Conservation (phyloP, 345 rosid species). For the Hibiscus syriacus region DNA sequence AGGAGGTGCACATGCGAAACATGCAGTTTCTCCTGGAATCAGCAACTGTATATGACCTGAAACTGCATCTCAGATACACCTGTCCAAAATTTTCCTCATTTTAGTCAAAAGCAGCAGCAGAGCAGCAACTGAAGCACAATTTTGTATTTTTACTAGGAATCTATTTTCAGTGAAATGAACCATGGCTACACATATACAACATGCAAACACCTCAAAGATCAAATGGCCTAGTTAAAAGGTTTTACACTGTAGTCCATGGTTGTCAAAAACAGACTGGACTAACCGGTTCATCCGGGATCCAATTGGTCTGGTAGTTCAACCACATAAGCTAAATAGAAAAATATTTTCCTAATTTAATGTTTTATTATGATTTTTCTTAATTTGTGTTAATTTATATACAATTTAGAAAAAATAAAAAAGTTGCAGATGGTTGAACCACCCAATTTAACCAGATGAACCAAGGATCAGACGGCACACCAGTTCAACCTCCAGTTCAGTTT, state of each 20-base stretch:
- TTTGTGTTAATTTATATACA: too few relatives aligned
- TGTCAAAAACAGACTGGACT: too few relatives aligned
- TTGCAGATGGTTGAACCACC: too few relatives aligned
- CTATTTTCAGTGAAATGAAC: neutral
- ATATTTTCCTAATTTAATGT: too few relatives aligned
- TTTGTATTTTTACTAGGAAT: neutral
- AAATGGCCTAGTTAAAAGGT: constrained; percentile 2
- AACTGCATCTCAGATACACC: constrained; percentile 99
- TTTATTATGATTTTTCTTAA: too few relatives aligned
- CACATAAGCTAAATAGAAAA: too few relatives aligned
- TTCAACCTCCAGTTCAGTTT: too few relatives aligned
- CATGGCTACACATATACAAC: neutral
- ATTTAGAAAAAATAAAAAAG: too few relatives aligned
- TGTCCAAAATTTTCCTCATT: constrained; percentile 20
- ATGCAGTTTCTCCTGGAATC: constrained; percentile 94
- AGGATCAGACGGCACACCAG: too few relatives aligned
- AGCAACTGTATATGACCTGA: constrained; percentile 95
- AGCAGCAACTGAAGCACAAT: neutral
- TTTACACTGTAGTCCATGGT: neutral
- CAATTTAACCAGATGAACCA: too few relatives aligned
- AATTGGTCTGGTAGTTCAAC: too few relatives aligned
- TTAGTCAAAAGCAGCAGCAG: neutral
- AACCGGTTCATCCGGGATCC: too few relatives aligned
- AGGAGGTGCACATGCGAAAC: constrained; percentile 99
- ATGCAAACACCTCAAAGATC: constrained; percentile 2